Evolutionary conservation across 352 stramenopile species (phyloP).

Genomic region (Globisporangium radiosum): DNA sequence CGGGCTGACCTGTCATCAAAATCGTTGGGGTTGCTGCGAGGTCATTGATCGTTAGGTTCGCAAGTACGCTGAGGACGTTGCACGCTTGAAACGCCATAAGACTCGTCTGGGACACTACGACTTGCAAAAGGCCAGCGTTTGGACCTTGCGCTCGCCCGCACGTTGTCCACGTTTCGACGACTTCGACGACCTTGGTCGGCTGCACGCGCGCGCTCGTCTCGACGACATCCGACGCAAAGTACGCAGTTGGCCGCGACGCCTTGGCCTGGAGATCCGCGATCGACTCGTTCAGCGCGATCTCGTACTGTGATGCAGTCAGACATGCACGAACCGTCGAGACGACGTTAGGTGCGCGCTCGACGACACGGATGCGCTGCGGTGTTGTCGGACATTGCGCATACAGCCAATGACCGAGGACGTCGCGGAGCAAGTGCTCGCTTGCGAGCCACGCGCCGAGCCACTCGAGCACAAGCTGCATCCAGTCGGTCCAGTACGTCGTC

Average conservation of each 20-base stretch:
- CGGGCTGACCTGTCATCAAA: too few species aligned
- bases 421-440: conserved; percentile 46
- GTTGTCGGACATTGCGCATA: conserved; percentile 42
- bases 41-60: conserved; percentile 5
- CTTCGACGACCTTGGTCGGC: conserved; percentile 28
- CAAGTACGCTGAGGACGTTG: conserved; percentile 42
- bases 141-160: conserved; percentile 19
- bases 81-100: conserved; percentile 34
- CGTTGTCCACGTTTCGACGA: conserved; percentile 29
- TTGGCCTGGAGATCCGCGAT: conserved; percentile 29
- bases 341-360: conserved; percentile 11
- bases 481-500: conserved; percentile 30
- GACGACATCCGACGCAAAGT: conserved; percentile 40
- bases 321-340: conserved; percentile 21
- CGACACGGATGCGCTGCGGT: conserved; percentile 12
- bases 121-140: neutral
- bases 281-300: conserved; percentile 20
- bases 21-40: conserved; percentile 1
- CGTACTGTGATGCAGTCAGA: conserved; percentile 19
- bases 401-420: conserved; percentile 64
- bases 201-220: conserved; percentile 34
- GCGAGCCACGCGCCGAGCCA: conserved; percentile 47
- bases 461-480: conserved; percentile 48
- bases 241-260: conserved; percentile 38
- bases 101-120: conserved; percentile 16